These are phyloP conservation scores for Trametes villosa DNA, from an alignment of 768 basidiomycete genomes.

Conservation along the genomic window DNA sequence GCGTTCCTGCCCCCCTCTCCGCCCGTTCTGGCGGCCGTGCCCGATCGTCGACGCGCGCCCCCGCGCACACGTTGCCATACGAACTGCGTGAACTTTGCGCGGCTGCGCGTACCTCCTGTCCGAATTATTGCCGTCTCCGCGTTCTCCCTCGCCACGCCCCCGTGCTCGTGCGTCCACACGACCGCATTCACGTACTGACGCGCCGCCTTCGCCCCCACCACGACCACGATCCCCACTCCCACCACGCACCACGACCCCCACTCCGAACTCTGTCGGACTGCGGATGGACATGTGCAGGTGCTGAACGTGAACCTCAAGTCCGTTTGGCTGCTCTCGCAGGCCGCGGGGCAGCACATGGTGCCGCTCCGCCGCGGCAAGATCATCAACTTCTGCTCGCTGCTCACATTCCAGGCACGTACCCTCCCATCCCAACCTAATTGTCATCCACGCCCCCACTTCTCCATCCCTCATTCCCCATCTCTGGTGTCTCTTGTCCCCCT, in stretches of 20 bases:
- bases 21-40: constrained; percentile 2
- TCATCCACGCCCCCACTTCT: background rate
- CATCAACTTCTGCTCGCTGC: constrained; percentile 65
- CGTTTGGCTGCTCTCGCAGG: constrained; percentile 81
- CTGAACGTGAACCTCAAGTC: constrained; percentile 88
- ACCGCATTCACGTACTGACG: background rate
- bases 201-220: no score
- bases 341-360: constrained; percentile 91
- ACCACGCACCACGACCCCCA: background rate
- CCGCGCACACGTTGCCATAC: constrained; percentile 13
- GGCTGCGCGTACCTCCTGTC: background rate
- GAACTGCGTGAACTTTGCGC: constrained; percentile 8
- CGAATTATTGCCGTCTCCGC: constrained; percentile 18
- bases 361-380: constrained; percentile 70
- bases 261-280: background rate
- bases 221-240: background rate
- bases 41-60: background rate
- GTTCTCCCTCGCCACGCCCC: background rate
- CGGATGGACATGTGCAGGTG: constrained; percentile 51
- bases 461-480: background rate
- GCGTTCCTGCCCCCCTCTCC: background rate
- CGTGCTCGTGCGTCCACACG: background rate
- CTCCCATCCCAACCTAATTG: no score
- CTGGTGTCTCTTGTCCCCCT: no score
- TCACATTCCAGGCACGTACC: constrained; percentile 41